Evolutionary conservation across 345 rosid species (phyloP), one percentile per base, ranked within the genome.

Genomic region (Anacardium occidentale): DNA sequence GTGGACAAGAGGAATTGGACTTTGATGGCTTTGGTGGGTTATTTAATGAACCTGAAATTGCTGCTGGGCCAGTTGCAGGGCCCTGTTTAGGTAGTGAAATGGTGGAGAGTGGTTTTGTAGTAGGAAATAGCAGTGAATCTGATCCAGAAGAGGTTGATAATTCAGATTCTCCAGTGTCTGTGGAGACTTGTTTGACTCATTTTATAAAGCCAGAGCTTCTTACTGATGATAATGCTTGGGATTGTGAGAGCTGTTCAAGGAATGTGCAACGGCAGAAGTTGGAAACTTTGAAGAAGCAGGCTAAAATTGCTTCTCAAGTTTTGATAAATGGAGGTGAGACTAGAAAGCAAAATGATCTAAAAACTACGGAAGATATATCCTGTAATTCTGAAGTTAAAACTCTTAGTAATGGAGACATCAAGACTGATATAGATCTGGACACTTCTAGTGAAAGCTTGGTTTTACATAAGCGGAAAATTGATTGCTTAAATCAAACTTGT

Each of bases 61-160:
- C 79, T 24, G 74, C 72, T 42, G 95, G 83, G 54, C 91, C 96
- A 69, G 79, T 85, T 63, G 73, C 55, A 8, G 87, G 91, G 75
- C 89, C 97, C 25, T 83, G 90, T 75, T 82, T 85, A 58, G 77
- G 76, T 74, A 74, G 75, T 77, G 92, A 85, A 68, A 71, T 78
- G 53, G 80, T 83, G 29, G 85, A 75, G 69, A 80, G 84, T 74
- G 78, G 92, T 79, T 78, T 87, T 78, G 71, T 73, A 59, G 83
- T 85, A 1, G 85, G 78, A 62, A 85, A 72, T 70, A 79, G 77
- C 79, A 91, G 98, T 67, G 99, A 89, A 29, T 93, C 99, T 73
- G 99, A 96, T 80, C 95, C 97, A 15, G 95, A 86, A 73, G 95
- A 96, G 79, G 97, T 96, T 71, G 98, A 91, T 85, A 75, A 96